Base-by-base conservation (phyloP, 2,329 filamentous ascomycete genomes). In the Penicillium griseofulvum region DNA sequence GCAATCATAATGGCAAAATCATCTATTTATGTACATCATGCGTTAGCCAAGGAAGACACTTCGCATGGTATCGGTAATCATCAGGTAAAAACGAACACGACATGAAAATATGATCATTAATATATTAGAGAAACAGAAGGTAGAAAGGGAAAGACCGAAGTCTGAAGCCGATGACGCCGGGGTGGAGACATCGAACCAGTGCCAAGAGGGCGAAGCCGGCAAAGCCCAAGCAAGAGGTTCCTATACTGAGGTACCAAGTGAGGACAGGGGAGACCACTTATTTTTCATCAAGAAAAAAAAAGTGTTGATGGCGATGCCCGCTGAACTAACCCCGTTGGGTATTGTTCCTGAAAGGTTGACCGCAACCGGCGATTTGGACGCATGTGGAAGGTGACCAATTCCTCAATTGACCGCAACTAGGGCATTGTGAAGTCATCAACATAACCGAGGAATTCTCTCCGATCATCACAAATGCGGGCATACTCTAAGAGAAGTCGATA, bases 401-500 rank as follows among this genome's bases (percentile, higher is more conserved):
- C 7, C 31, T 17, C 5, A 7, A 12, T 12, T 36, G 31, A 10
- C 10, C 11, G 11, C 4, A 41, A n/a, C 49, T 29, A 49, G 12
- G 24, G 2, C n/a, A 8, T 48, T 10, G 42, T 22, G 31, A 55
- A n/a, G 22, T 61, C 60, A 39, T 49, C 52, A 7, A 57, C 58
- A 46, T 55, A 68, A 26, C 60, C 66, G 4, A 69, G 37, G 5
- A 43, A 33, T 24, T 65, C 63, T 9, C 67, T 52, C 6, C 46
- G 36, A 29, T 68, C 67, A 55, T 70, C 65, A 19, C 59, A 61
- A 4, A 87, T 65, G 17, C 84, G 74, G 6, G 79, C 85, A 58
- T 87, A 87, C 71, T 88, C 86, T 31, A 87, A 73, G 50, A 88
- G 71, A 61, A 91, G 65, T 41, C 88, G 76, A 51, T 87, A 75